Conservation (phyloP, 768 basidiomycete species). For the Tubosaeta brunneosetosa region DNA sequence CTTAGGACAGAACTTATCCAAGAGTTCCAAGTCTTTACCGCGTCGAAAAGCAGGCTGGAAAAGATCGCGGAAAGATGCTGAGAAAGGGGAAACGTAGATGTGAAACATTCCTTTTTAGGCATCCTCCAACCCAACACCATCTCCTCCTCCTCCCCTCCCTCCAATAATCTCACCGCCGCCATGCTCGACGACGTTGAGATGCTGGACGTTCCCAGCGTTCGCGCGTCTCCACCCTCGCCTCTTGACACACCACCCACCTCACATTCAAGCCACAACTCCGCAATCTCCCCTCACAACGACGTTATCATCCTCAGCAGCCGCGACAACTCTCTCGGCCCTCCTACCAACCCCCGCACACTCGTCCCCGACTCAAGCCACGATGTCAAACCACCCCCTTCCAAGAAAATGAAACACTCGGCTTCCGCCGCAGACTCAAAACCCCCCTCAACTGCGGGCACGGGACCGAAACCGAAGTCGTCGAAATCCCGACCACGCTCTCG, state of each 20-base stretch:
- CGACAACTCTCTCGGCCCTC: constrained; percentile 25
- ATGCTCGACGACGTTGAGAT: constrained; percentile 30
- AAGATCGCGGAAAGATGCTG: constrained; percentile 27
- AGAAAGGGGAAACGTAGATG: constrained; percentile 23
- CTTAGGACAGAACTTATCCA: background rate
- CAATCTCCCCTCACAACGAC: constrained; percentile 18
- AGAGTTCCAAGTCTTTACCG: constrained; percentile 22
- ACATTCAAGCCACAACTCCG: constrained; percentile 14
- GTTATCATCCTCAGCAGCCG: constrained; percentile 28
- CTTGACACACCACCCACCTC: constrained; percentile 8
- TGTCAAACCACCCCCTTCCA: constrained; percentile 26
- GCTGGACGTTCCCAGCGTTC: constrained; percentile 14
- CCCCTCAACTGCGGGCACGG: constrained; percentile 27
- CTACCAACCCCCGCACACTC: constrained; percentile 9
- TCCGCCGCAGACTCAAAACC: constrained; percentile 24
- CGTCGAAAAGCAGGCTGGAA: constrained; percentile 20
- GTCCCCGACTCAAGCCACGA: constrained; percentile 17
- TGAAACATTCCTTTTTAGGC: constrained; percentile 36
- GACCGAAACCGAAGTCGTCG: constrained; percentile 51
- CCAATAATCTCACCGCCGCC: constrained; percentile 7
- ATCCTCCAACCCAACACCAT: constrained; percentile 30
- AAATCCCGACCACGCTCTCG: constrained; percentile 45
- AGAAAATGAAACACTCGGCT: constrained; percentile 26
- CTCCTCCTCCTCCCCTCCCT: constrained; percentile 26
- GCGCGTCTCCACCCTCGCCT: background rate